Evolutionary conservation across 768 basidiomycete species (phyloP).

Genomic region (Cystobasidium tubakii): DNA sequence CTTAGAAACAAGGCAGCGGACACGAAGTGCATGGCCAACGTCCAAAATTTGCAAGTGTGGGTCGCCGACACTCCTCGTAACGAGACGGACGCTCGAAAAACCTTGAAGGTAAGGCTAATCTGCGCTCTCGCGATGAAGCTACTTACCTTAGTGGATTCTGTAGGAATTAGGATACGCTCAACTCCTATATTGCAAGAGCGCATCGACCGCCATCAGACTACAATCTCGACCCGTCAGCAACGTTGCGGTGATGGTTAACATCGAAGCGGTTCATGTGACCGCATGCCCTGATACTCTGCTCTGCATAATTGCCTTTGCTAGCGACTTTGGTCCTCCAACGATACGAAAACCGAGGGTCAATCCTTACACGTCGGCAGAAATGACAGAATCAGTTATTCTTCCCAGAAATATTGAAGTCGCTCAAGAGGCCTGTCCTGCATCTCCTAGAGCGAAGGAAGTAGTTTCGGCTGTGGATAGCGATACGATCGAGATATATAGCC

Average conservation of each 20-base stretch:
- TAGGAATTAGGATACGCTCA: neutral
- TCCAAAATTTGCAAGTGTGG: neutral
- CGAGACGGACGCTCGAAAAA: neutral
- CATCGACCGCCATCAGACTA: neutral
- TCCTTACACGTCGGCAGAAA: neutral
- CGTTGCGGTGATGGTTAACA: neutral
- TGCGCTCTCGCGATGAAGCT: neutral
- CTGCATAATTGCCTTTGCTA: neutral
- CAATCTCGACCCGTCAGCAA: neutral
- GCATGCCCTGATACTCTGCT: slow-evolving; percentile 15
- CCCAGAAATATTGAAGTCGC: neutral
- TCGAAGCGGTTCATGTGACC: slow-evolving; percentile 18
- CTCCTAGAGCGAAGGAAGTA: neutral
- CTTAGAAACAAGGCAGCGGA: neutral
- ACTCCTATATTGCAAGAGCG: neutral
- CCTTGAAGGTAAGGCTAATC: neutral
- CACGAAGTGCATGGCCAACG: neutral
- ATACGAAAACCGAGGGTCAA: neutral
- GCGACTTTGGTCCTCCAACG: neutral
- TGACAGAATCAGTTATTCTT: neutral
- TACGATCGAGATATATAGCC: neutral
- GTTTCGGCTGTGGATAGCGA: neutral
- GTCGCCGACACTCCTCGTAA: neutral
- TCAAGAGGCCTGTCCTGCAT: neutral
- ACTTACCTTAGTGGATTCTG: neutral